Percentiles rank a stretch among this genome's conserved stretches.
These are phyloP conservation scores for Ceratocystis cubensis DNA, from an alignment of 2,329 filamentous ascomycete species.

Conservation along the genomic window DNA sequence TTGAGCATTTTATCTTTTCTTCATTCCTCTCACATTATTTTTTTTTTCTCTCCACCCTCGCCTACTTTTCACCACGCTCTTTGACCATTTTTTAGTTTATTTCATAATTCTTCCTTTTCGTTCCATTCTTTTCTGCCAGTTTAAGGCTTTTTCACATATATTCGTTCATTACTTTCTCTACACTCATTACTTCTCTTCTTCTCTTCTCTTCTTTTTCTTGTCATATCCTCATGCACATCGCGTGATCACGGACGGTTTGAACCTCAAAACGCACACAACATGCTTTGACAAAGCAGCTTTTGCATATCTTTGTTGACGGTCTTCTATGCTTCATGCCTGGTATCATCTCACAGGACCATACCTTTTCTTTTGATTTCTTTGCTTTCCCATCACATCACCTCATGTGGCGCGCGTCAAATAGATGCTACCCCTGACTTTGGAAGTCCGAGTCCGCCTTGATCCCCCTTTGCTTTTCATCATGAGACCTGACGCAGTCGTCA, in stretches of 20 bases:
- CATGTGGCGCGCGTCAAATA: not conserved
- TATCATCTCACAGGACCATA: not conserved
- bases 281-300: not conserved
- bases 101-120: not conserved
- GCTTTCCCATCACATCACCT: not conserved
- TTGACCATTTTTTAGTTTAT: not conserved
- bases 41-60: not conserved
- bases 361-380: not conserved
- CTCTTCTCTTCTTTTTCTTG: not conserved
- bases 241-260: not conserved
- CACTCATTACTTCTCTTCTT: not conserved
- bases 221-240: not conserved
- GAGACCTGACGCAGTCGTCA: not conserved
- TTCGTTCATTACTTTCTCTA: not conserved
- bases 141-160: not conserved
- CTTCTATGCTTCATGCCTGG: not conserved
- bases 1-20: slow-evolving; percentile 4
- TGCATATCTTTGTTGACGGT: not conserved
- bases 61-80: not conserved
- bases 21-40: not conserved
- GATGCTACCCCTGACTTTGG: not conserved
- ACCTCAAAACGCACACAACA: not conserved
- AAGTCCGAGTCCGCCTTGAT: not conserved
- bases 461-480: not conserved
- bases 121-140: not conserved